Percentiles rank a stretch among this genome's conserved stretches.
These are phyloP conservation scores for Daphne laureola DNA, from an alignment of 441 rosid genomes.

Conservation along the genomic window DNA sequence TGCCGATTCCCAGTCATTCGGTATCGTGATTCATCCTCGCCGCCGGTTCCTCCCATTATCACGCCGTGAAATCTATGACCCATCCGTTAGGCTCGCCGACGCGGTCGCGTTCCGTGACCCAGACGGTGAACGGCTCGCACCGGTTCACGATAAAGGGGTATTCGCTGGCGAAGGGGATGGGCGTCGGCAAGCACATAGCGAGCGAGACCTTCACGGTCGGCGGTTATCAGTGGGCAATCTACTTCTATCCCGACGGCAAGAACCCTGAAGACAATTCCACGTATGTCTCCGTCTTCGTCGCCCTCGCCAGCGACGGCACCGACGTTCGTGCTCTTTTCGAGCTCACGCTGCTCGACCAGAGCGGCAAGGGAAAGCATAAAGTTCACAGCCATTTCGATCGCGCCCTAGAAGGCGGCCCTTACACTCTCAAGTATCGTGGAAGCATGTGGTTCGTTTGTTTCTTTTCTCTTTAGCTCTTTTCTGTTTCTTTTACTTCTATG, in stretches of 20 bases:
- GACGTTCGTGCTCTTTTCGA: conserved; percentile 87
- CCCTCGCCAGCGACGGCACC: conserved; percentile 90
- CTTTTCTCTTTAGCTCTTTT: not conserved
- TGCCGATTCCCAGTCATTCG: too few species aligned
- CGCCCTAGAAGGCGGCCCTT: conserved; percentile 85
- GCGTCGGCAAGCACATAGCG: conserved; percentile 85
- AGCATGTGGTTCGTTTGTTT: conserved; percentile 71
- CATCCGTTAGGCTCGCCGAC: conserved; percentile 52
- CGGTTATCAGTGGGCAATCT: conserved; percentile 85
- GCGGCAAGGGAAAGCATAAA: conserved; percentile 79
- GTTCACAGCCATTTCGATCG: conserved; percentile 92
- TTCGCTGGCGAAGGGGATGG: conserved; percentile 84
- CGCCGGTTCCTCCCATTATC: not conserved
- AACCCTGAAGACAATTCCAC: conserved; percentile 75
- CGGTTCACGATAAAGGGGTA: conserved; percentile 77
- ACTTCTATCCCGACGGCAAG: conserved; percentile 88
- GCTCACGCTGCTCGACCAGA: conserved; percentile 75
- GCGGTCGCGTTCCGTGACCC: conserved; percentile 72
- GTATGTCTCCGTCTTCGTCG: conserved; percentile 84
- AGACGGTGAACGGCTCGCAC: conserved; percentile 86
- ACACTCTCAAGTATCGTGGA: conserved; percentile 86
- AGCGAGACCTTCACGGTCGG: conserved; percentile 83
- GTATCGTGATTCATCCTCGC: not conserved
- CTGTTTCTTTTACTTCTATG: not conserved
- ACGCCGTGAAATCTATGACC: conserved; percentile 16